Base-by-base conservation (phyloP, 257 asterid species). In the Fraxinus cuspidata region DNA sequence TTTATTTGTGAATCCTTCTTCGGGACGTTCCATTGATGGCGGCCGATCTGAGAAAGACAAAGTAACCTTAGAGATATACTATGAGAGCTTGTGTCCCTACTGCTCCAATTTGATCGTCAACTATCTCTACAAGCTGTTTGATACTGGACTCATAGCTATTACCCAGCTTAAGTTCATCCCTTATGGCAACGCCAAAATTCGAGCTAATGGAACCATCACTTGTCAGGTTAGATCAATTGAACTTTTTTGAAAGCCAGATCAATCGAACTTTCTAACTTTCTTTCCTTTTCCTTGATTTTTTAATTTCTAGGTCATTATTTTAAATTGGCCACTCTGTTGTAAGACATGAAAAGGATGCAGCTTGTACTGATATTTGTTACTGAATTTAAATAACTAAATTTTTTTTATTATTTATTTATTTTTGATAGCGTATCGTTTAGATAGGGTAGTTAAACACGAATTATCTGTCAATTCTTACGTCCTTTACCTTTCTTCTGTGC, bases 41-140 rank as follows among this genome's bases (percentile, higher is more conserved):
- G 69, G 69, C 32, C 35, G 32, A 63, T 23, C 34, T 0, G 77
- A 74, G 8, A 85, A 85, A 44, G 81, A 70, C 5, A 85, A 85
- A 44, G 86, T 85, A 15, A 63, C 67, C 4, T 60, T 87, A 23
- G 84, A 75, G 75, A 72, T 87, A 38, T 87, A 87, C 77, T 84
- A 87, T 23, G 90, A 87, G 74, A 72, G 85, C 75, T 83, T 87
- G 3, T 87, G 90, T 63, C 88, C 87, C n/a, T 84, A 82, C 47
- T 82, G 90, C 74, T 74, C 90, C 72, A 84, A 31, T 60, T 73
- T 87, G 77, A 82, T 84, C 8, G 85, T 71, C 3, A 74, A 84
- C 9, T 74, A 87, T 72, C 78, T 87, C 60, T 74, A 70, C 82
- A 74, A 83, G 74, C 70, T 84, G 13, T 87, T 81, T 51, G 81